Percentiles rank a stretch among this genome's conserved stretches.
Conservation (phyloP, 164 flowering plant genomes). For the Magnolia changhungtana region DNA sequence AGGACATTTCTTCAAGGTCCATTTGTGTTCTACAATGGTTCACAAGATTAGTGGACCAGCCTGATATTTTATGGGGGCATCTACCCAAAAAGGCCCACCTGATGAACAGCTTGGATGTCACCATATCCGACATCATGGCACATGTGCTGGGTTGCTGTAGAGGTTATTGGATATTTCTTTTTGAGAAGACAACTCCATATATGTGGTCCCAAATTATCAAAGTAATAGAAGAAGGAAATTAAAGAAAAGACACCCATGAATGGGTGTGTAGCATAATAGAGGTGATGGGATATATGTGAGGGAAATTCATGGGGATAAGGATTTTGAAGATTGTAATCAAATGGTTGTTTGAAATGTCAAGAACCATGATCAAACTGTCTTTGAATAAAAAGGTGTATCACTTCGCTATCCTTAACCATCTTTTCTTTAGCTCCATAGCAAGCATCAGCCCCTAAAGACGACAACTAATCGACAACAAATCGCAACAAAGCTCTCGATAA, state of each 20-base stretch:
- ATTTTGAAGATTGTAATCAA: slow-evolving; percentile 5
- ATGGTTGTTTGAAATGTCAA: slow-evolving; percentile 4
- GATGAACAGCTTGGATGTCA: too few species aligned
- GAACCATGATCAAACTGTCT: slow-evolving; percentile 1
- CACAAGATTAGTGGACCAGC: too few species aligned
- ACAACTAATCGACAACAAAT: slow-evolving; percentile 7
- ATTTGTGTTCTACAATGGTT: too few species aligned
- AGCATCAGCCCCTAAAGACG: background rate
- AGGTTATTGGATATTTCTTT: too few species aligned
- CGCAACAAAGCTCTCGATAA: background rate
- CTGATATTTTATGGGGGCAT: too few species aligned
- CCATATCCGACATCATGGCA: too few species aligned
- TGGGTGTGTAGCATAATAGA: background rate
- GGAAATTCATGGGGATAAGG: slow-evolving; percentile 4
- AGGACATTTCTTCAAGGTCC: too few species aligned
- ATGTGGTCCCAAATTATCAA: background rate
- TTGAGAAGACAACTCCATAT: background rate
- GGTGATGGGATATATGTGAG: slow-evolving; percentile 8
- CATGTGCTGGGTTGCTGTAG: too few species aligned
- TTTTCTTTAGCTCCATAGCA: background rate
- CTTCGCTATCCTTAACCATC: slow-evolving; percentile 8
- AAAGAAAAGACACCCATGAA: background rate
- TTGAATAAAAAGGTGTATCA: slow-evolving; percentile 3
- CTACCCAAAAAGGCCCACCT: too few species aligned
- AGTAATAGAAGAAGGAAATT: background rate